phyloP scores from a whole-genome alignment of 2,329 filamentous ascomycete genomes.

The Scedosporium aurantiacum region DNA sequence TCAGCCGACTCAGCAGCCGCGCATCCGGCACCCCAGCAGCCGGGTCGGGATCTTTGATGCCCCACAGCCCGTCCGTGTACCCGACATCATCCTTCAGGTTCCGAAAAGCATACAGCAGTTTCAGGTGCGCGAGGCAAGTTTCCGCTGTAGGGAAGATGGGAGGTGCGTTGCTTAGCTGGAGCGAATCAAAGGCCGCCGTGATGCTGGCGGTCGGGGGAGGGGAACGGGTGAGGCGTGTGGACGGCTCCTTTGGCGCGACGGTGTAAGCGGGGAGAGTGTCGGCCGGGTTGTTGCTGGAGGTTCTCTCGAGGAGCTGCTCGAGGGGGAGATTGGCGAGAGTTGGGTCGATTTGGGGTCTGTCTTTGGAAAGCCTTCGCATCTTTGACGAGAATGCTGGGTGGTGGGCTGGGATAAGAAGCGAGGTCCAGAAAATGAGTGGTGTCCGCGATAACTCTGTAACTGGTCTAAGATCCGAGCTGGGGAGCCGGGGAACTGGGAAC shows the following conservation, averaged over 20 bases:
- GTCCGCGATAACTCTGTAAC: too few relatives aligned
- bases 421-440: too few relatives aligned
- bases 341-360: background rate
- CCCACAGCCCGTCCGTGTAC: slow-evolving; percentile 56
- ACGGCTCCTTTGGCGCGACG: background rate
- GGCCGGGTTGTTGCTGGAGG: background rate
- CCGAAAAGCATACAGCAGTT: slow-evolving; percentile 58
- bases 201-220: background rate
- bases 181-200: background rate
- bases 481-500: too few relatives aligned
- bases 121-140: slow-evolving; percentile 62
- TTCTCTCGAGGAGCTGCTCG: background rate
- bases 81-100: slow-evolving; percentile 56
- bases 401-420: background rate
- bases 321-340: background rate
- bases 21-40: slow-evolving; percentile 19
- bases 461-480: too few relatives aligned
- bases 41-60: slow-evolving; percentile 25
- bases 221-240: background rate
- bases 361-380: background rate
- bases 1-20: slow-evolving; percentile 35
- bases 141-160: slow-evolving; percentile 19
- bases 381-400: background rate
- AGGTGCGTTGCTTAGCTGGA: slow-evolving; percentile 6
- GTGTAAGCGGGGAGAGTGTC: slow-evolving; percentile 1